Evolutionary conservation across 1,139 yeast genomes (phyloP).

Genomic region (Lipomyces yarrowii): DNA sequence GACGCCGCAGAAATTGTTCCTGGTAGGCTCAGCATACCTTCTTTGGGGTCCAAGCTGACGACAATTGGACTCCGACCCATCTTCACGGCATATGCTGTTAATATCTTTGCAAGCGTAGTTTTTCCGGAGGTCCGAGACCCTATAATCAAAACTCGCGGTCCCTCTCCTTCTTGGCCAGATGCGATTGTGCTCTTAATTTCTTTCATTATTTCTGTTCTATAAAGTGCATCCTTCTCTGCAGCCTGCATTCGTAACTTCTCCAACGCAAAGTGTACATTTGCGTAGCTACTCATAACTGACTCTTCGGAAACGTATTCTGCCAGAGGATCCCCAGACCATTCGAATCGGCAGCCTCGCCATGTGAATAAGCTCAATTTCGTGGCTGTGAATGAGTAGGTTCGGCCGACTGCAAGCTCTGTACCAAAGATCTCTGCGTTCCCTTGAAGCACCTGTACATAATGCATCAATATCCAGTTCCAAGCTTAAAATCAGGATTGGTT

Average conservation of each 20-base stretch:
- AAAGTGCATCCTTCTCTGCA: slow-evolving; percentile 9
- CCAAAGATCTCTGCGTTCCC: slow-evolving; percentile 93
- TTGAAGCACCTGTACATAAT: slow-evolving; percentile 41
- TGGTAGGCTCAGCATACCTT: slow-evolving; percentile 51
- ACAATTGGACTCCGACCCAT: slow-evolving; percentile 65
- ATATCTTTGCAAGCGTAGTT: slow-evolving; percentile 67
- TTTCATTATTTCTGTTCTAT: background rate
- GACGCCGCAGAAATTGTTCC: slow-evolving; percentile 88
- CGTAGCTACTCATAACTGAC: slow-evolving; percentile 62
- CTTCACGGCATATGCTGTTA: slow-evolving; percentile 76
- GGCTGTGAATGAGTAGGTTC: slow-evolving; percentile 61
- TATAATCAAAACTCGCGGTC: slow-evolving; percentile 69
- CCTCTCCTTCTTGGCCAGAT: slow-evolving; percentile 24
- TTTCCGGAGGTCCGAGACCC: slow-evolving; percentile 82
- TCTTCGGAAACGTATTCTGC: slow-evolving; percentile 73
- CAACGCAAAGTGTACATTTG: slow-evolving; percentile 75
- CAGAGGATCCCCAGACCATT: slow-evolving; percentile 48
- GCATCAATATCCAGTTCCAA: slow-evolving; percentile 6
- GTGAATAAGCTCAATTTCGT: slow-evolving; percentile 64
- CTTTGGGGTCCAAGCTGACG: slow-evolving; percentile 82
- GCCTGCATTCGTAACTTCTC: slow-evolving; percentile 57
- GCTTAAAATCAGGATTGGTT: background rate
- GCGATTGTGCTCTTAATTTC: background rate
- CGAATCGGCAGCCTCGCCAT: slow-evolving; percentile 55
- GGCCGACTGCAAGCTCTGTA: slow-evolving; percentile 79